Base-by-base conservation (phyloP, 2,329 filamentous ascomycete species). In the Laburnicola sp. region DNA sequence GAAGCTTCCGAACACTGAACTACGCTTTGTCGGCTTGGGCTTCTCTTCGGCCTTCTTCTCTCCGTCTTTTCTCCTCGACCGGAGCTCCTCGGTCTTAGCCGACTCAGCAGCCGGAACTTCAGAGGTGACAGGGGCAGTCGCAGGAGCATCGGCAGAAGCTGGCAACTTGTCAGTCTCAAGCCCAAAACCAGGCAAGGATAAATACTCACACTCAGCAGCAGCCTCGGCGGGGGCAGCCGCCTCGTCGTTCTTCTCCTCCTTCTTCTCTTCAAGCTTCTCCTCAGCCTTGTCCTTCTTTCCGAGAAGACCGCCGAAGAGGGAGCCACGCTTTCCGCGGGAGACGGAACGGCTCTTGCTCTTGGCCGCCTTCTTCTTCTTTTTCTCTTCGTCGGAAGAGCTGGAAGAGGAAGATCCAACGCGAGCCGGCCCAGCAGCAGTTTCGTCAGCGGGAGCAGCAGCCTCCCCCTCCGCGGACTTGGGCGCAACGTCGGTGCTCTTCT, bases 1-100 rank as follows among this genome's bases (percentile, higher is more conserved):
- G 71, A 89, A 85, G 68, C 85, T 86, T 65, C 84, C 85, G 76
- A 95, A 95, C 67, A 92, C 86, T 60, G 89, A 94, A 75, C 86
- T 85, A 74, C 91, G 89, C 88, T 95, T 96, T 75, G 84, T 81
- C 41, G 74, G 74, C 85, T 90, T 91, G 62, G 80, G 72, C 63
- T 73, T 73, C 55, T 69, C 64, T 41, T 72, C 66, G 37, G 73
- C 76, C 58, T 80, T 73, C 57, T 63, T 84, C 73, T 77, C 55
- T 76, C 68, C 32, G 79, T 74, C 78, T 82, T 83, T 75, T 30
- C 53, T 65, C 65, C 51, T 71, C 69, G 32, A 54, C 57, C 6
- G 62, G 51, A 7, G 16, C 16, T 69, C 65, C 50, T 61, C 60
- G 42, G 64, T 64, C 42, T 72, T 69, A 51, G 71, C 68, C 40